phyloP scores from a whole-genome alignment of 768 basidiomycete species.

The Calvatia gigantea region DNA sequence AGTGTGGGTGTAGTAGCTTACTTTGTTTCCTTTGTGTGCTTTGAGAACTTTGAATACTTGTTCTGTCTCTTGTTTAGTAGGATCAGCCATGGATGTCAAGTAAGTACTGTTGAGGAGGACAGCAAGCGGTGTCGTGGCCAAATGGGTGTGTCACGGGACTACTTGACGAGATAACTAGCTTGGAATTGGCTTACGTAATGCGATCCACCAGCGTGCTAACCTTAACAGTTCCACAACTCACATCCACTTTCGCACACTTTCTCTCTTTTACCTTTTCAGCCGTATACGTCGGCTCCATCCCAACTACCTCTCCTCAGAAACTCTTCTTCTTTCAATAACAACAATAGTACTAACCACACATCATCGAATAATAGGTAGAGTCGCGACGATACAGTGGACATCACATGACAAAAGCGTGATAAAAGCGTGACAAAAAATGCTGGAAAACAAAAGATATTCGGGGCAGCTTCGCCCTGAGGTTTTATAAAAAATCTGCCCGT shows the following conservation, averaged over 20 bases:
- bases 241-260: constrained; percentile 30
- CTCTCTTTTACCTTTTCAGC: constrained; percentile 56
- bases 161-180: neutral
- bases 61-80: constrained; percentile 83
- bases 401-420: no score
- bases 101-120: constrained; percentile 14
- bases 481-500: no score
- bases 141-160: neutral
- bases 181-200: no score
- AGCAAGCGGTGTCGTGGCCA: constrained; percentile 31
- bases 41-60: constrained; percentile 81
- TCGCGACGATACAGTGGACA: no score
- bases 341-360: constrained; percentile 13
- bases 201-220: neutral
- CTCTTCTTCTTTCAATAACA: constrained; percentile 47
- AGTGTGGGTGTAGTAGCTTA: constrained; percentile 19
- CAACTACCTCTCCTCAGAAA: constrained; percentile 68
- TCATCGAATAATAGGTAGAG: no score
- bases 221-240: neutral
- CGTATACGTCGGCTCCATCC: constrained; percentile 82
- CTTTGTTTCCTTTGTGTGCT: constrained; percentile 88
- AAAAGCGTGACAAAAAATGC: no score
- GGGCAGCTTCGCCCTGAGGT: no score
- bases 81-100: constrained; percentile 54
- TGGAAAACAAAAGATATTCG: no score